phyloP scores from a whole-genome alignment of 1,284 basidiomycete genomes.

The Microbotryomycetes sp. region DNA sequence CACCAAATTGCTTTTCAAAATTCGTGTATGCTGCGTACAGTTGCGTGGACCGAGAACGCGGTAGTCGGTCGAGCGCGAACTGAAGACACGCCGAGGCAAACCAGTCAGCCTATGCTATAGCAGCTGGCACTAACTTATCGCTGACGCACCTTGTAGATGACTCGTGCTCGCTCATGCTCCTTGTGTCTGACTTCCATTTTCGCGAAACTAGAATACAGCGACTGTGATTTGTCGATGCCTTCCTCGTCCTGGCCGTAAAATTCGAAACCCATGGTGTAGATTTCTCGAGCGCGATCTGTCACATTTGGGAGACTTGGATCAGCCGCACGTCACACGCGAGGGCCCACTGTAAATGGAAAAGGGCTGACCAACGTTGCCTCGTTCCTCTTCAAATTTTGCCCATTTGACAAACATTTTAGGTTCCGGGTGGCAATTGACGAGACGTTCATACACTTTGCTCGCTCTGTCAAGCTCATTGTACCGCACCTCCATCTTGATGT shows the following conservation, averaged over 20 bases:
- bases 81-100: too few relatives aligned
- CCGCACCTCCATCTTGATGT: constrained; percentile 91
- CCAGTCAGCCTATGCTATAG: too few relatives aligned
- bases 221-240: constrained; percentile 93
- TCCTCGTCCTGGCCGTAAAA: constrained; percentile 97
- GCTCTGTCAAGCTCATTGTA: constrained; percentile 89
- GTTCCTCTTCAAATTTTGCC: constrained; percentile 85
- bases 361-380: constrained; percentile 53
- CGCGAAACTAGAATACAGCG: constrained; percentile 90
- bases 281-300: constrained; percentile 81
- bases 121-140: too few relatives aligned
- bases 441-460: constrained; percentile 87
- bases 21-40: constrained; percentile 88
- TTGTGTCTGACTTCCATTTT: constrained; percentile 96
- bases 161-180: constrained; percentile 91
- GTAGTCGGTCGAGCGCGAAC: constrained; percentile 88
- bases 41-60: constrained; percentile 77
- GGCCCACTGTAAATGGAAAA: too few relatives aligned
- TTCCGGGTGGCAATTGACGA: constrained; percentile 87
- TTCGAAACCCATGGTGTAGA: constrained; percentile 93
- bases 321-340: not conserved
- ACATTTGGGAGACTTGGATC: constrained; percentile 1
- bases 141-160: constrained; percentile 85
- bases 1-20: constrained; percentile 97
- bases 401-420: constrained; percentile 94